Conservation (phyloP, 495 filamentous ascomycete genomes). For the Xylaria longipes region DNA sequence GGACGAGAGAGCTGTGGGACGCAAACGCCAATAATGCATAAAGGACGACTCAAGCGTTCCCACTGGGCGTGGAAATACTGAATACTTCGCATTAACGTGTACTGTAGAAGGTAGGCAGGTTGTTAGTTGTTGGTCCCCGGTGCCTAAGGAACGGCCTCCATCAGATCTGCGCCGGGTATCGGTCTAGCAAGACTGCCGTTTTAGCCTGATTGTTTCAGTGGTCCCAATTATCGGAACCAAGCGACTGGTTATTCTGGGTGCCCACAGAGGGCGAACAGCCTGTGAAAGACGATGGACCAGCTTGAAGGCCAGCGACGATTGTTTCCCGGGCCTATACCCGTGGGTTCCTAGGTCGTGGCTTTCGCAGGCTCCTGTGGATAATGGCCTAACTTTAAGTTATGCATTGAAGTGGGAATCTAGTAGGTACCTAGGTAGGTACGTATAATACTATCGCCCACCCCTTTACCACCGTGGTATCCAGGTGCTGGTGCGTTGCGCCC, state of each 20-base stretch:
- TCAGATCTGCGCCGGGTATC: slow-evolving; percentile 15
- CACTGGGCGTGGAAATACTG: slow-evolving; percentile 11
- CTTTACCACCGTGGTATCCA: background rate
- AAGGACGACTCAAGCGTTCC: slow-evolving; percentile 1
- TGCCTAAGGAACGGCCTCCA: background rate
- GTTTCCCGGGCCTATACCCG: slow-evolving; percentile 1
- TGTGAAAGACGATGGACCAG: slow-evolving; percentile 1
- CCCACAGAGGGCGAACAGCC: slow-evolving; percentile 3
- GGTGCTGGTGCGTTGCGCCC: background rate
- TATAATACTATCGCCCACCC: background rate
- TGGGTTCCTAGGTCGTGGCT: background rate
- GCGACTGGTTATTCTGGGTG: slow-evolving; percentile 9
- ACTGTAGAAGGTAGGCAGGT: background rate
- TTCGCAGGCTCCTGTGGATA: background rate
- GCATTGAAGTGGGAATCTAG: background rate
- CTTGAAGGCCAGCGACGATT: background rate
- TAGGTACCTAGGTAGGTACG: too few species aligned
- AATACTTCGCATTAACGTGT: slow-evolving; percentile 16
- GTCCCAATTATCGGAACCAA: slow-evolving; percentile 24
- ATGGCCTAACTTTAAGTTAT: background rate
- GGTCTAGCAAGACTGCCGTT: slow-evolving; percentile 10
- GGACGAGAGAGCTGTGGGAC: slow-evolving; percentile 15
- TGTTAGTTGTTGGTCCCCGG: slow-evolving; percentile 8
- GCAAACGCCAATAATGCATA: slow-evolving; percentile 19
- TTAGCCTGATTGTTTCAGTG: slow-evolving; percentile 24